Evolutionary conservation across 495 filamentous ascomycete species (phyloP).

Genomic region (Opeltia flavorubescens): DNA sequence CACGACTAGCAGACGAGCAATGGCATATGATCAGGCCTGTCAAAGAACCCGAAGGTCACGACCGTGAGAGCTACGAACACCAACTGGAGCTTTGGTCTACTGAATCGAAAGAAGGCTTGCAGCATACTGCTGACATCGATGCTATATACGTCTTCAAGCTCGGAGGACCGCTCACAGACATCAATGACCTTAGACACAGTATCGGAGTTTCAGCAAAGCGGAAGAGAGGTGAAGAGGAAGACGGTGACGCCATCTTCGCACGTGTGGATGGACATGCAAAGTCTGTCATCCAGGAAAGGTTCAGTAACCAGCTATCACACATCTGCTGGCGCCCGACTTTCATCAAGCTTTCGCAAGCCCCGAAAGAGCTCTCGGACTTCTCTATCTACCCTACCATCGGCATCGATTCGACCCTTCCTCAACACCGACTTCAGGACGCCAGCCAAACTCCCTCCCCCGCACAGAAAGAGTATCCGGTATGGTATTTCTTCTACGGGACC

Average conservation of each 20-base stretch:
- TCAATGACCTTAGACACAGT: background rate
- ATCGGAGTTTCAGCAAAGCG: background rate
- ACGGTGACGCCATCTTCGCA: background rate
- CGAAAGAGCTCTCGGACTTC: background rate
- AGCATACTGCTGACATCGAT: background rate
- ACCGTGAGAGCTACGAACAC: no score
- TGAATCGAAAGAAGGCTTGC: background rate
- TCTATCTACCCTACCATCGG: background rate
- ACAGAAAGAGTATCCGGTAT: conserved; percentile 28
- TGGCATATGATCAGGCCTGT: no score
- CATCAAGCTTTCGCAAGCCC: background rate
- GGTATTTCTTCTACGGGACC: conserved; percentile 30
- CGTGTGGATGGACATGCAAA: background rate
- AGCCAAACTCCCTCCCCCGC: background rate
- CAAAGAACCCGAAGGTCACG: no score
- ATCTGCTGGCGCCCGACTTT: background rate
- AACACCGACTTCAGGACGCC: background rate
- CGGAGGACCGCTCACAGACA: background rate
- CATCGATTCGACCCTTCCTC: background rate
- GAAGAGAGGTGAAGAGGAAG: background rate
- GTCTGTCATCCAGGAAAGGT: background rate
- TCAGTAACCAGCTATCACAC: background rate
- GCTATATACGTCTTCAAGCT: background rate
- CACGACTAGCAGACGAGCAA: no score
- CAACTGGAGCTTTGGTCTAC: background rate